Percentiles rank a stretch among this genome's conserved stretches.
Evolutionary conservation across 2,329 filamentous ascomycete species (phyloP).

Genomic region (Colletotrichum graminicola): DNA sequence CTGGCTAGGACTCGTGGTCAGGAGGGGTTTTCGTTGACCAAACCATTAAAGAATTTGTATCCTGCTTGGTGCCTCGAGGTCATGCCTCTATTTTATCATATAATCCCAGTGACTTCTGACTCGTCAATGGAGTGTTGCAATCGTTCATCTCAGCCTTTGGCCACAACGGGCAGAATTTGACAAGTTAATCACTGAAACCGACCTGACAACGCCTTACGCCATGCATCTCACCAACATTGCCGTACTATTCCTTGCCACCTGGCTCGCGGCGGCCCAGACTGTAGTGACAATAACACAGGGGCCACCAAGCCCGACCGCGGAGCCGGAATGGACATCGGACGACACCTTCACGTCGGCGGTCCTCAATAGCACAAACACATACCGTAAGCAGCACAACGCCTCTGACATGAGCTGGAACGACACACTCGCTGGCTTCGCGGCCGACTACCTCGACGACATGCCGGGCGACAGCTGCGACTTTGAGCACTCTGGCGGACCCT

Average conservation of each 20-base stretch:
- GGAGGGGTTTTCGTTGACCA: constrained; percentile 8
- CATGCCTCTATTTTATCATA: neutral
- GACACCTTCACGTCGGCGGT: constrained; percentile 64
- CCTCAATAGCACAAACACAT: constrained; percentile 75
- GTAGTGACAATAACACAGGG: constrained; percentile 45
- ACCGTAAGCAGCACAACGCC: constrained; percentile 73
- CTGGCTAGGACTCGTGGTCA: constrained; percentile 1
- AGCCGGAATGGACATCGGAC: constrained; percentile 51
- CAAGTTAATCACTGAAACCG: neutral
- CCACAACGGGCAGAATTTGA: too few relatives aligned
- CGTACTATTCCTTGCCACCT: neutral
- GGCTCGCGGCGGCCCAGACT: constrained; percentile 6
- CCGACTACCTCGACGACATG: constrained; percentile 58
- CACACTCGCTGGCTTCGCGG: constrained; percentile 69
- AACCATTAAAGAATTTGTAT: neutral
- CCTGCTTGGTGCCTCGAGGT: neutral
- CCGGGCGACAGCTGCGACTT: constrained; percentile 56
- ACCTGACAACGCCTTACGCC: neutral
- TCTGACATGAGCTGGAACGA: constrained; percentile 72
- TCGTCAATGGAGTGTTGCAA: too few relatives aligned
- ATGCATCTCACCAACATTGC: constrained; percentile 7
- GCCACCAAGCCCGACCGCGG: constrained; percentile 45
- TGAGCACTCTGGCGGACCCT: constrained; percentile 70
- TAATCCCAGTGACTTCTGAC: neutral
- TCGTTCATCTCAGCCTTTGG: neutral